phyloP scores from a whole-genome alignment of 2,329 filamentous ascomycete genomes.

The Didymella arachidicola region DNA sequence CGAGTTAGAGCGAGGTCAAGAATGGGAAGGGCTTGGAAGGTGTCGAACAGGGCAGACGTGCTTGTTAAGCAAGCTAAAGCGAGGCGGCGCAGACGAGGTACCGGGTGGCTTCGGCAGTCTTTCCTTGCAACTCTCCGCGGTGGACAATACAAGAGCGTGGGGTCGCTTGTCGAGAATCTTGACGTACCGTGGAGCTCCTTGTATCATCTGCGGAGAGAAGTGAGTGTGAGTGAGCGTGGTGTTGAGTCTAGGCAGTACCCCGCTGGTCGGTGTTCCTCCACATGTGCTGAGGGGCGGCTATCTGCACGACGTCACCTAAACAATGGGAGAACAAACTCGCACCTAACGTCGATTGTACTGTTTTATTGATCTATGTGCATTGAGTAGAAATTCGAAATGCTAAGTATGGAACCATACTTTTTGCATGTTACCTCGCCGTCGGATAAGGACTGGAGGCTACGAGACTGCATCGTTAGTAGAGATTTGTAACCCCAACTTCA shows the following conservation, averaged over 20 bases:
- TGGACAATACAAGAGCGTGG: constrained; percentile 38
- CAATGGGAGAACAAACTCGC: constrained; percentile 7
- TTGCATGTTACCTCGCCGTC: not conserved
- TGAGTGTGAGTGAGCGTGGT: constrained; percentile 25
- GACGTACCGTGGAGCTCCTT: constrained; percentile 35
- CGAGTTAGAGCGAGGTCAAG: not conserved
- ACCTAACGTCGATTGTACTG: constrained; percentile 15
- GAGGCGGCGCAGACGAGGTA: constrained; percentile 6
- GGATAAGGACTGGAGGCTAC: not conserved
- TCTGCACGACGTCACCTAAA: constrained; percentile 27
- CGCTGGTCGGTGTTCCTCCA: constrained; percentile 19
- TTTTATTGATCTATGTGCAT: constrained; percentile 21
- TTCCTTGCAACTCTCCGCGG: constrained; percentile 25
- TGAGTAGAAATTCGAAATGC: constrained; percentile 3
- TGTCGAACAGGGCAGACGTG: constrained; percentile 3
- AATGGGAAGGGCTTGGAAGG: not conserved
- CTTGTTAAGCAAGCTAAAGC: constrained; percentile 22
- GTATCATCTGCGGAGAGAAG: constrained; percentile 33
- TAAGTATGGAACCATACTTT: not conserved
- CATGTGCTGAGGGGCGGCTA: constrained; percentile 9
- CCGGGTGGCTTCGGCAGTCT: constrained; percentile 15
- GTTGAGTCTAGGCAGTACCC: constrained; percentile 23
- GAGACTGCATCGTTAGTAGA: constrained; percentile 21
- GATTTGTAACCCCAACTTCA: constrained; percentile 68
- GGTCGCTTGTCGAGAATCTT: constrained; percentile 22